Conservation (phyloP, 2,329 filamentous ascomycete species). For the Stylonectria norvegica region DNA sequence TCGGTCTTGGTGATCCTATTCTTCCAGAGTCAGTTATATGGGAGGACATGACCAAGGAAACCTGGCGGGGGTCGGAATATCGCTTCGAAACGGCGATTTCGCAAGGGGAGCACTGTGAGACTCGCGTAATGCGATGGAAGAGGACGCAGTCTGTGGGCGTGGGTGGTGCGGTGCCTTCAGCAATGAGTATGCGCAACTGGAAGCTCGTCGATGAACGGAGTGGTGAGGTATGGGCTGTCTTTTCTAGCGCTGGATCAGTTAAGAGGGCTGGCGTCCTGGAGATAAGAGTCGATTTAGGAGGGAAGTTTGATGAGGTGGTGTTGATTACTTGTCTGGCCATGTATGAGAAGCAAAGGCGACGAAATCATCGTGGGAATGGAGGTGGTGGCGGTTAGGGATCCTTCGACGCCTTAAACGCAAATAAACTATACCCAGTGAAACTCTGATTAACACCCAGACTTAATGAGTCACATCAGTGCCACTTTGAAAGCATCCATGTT, state of each 20-base stretch:
- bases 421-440: too few species aligned
- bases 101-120: conserved; percentile 2
- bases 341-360: conserved; percentile 13
- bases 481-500: too few species aligned
- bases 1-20: conserved; percentile 17
- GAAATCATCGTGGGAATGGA: neutral
- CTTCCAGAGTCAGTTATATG: conserved; percentile 7
- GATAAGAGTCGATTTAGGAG: conserved; percentile 12
- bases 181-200: conserved; percentile 5
- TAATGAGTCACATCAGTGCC: too few species aligned
- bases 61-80: conserved; percentile 5
- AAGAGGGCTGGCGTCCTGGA: conserved; percentile 12
- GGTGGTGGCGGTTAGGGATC: neutral
- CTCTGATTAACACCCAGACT: too few species aligned
- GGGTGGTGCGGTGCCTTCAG: conserved; percentile 3
- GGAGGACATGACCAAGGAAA: conserved; percentile 18
- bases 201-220: conserved; percentile 13
- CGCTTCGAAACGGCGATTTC: conserved; percentile 4
- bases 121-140: conserved; percentile 13
- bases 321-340: conserved; percentile 13
- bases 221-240: conserved; percentile 12
- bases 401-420: too few species aligned
- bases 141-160: conserved; percentile 10
- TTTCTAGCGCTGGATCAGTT: conserved; percentile 7
- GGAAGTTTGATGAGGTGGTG: conserved; percentile 14